These are phyloP conservation scores for Adansonia grandidieri DNA, from an alignment of 441 rosid species.

Conservation along the genomic window DNA sequence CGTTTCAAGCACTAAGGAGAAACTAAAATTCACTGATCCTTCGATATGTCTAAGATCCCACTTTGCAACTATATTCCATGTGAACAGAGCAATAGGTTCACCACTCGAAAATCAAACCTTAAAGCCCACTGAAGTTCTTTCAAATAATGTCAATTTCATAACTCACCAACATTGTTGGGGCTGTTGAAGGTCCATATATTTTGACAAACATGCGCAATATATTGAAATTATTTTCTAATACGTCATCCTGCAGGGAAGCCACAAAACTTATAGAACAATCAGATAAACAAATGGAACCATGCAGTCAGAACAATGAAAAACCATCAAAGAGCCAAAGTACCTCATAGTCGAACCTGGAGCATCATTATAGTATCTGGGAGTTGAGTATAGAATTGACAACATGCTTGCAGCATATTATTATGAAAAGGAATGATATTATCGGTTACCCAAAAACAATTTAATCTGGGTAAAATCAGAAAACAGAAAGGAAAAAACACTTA, in stretches of 20 bases:
- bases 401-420: conserved; percentile 35
- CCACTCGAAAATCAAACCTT: neutral
- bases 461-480: conserved; percentile 10
- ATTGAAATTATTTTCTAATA: conserved; percentile 76
- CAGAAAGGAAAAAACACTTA: conserved; percentile 35
- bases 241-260: conserved; percentile 68
- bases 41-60: conserved; percentile 2
- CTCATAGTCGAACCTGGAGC: conserved; percentile 85
- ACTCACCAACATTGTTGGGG: conserved; percentile 72
- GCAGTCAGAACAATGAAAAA: conserved; percentile 6
- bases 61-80: neutral
- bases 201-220: conserved; percentile 78
- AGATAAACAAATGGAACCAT: conserved; percentile 23
- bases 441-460: conserved; percentile 23
- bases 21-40: neutral
- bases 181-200: conserved; percentile 67
- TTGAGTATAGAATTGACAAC: conserved; percentile 29
- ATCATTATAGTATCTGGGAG: conserved; percentile 28
- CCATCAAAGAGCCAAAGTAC: conserved; percentile 36
- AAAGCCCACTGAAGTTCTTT: neutral
- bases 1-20: neutral
- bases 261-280: conserved; percentile 21
- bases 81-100: neutral
- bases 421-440: conserved; percentile 30
- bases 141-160: conserved; percentile 17